Percentiles rank a stretch among this genome's conserved stretches.
Evolutionary conservation across 257 asterid genomes (phyloP).

Genomic region (Fraxinus excelsior): DNA sequence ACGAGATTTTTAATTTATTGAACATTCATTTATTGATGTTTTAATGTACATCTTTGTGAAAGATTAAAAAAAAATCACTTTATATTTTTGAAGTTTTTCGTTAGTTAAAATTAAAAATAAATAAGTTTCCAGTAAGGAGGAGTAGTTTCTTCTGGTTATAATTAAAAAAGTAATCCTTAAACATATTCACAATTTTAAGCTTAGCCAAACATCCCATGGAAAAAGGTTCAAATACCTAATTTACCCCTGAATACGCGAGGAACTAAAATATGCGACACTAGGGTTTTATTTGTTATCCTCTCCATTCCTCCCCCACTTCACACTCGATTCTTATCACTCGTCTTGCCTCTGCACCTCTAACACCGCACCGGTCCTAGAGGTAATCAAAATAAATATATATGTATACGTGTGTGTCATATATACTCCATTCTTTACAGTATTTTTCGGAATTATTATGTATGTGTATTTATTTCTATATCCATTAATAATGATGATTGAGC

Average conservation of each 20-base stretch:
- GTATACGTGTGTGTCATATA: neutral
- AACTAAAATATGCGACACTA: neutral
- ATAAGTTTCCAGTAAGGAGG: no score
- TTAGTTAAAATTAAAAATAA: no score
- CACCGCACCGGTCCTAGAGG: neutral
- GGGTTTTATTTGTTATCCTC: slow-evolving; percentile 23
- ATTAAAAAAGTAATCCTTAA: no score
- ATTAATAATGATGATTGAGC: neutral
- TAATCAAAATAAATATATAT: neutral
- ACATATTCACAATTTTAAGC: no score
- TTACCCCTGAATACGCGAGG: neutral
- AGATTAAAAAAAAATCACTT: no score
- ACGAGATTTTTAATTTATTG: no score
- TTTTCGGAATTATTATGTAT: neutral
- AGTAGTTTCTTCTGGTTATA: no score
- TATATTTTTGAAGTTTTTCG: no score
- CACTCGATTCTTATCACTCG: neutral
- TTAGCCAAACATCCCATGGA: neutral
- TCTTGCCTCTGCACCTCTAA: neutral
- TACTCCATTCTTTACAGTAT: neutral
- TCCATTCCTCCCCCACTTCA: neutral
- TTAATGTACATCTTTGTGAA: no score
- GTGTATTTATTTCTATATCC: neutral
- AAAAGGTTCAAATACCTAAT: neutral
- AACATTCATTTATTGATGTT: no score